Conservation (phyloP, 1,284 basidiomycete species). For the Phylloboletellus chloephorus region DNA sequence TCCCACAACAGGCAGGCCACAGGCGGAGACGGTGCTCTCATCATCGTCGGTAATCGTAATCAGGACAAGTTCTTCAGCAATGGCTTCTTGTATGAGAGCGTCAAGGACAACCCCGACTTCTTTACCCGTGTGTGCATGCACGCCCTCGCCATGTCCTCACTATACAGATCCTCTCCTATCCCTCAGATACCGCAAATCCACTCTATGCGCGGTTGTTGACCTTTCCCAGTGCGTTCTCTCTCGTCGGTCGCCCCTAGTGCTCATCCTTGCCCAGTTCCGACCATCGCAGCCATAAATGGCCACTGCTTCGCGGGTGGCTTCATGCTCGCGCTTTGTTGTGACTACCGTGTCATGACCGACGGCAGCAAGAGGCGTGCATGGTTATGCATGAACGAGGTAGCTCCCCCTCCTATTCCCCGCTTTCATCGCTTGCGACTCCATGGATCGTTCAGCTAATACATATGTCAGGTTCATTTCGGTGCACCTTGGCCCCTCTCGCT, state of each 20-base stretch:
- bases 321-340: slow-evolving; percentile 76
- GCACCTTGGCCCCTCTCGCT: slow-evolving; percentile 75
- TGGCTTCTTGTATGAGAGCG: slow-evolving; percentile 46
- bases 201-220: slow-evolving; percentile 51
- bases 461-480: slow-evolving; percentile 70
- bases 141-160: not conserved
- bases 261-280: slow-evolving; percentile 51
- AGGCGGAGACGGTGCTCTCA: slow-evolving; percentile 56
- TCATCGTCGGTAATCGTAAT: slow-evolving; percentile 67
- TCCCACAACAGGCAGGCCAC: slow-evolving; percentile 39
- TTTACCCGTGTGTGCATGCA: slow-evolving; percentile 55
- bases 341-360: slow-evolving; percentile 87
- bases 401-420: not conserved
- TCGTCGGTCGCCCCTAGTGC: slow-evolving; percentile 5
- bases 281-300: slow-evolving; percentile 86
- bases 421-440: slow-evolving; percentile 1
- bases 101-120: slow-evolving; percentile 63
- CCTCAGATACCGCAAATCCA: slow-evolving; percentile 52
- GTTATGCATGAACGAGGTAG: slow-evolving; percentile 91
- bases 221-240: slow-evolving; percentile 56
- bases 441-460: not conserved
- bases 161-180: slow-evolving; percentile 1
- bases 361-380: slow-evolving; percentile 74
- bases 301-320: slow-evolving; percentile 88
- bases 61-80: slow-evolving; percentile 91